Evolutionary conservation across 2,329 filamentous ascomycete genomes (phyloP), one percentile per base, ranked within the genome.

Genomic region (Cytospora paraplurivora): DNA sequence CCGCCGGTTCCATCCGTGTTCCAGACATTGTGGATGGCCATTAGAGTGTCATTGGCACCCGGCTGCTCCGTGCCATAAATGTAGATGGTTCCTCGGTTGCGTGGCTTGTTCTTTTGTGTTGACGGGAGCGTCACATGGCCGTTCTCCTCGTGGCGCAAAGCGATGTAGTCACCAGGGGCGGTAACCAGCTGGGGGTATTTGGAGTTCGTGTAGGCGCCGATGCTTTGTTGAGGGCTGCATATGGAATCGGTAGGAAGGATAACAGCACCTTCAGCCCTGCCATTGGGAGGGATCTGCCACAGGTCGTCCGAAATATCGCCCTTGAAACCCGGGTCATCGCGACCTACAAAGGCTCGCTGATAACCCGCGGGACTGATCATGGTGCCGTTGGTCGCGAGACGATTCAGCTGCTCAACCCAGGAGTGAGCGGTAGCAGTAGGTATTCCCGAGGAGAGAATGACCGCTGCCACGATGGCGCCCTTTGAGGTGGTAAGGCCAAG

Each of bases 1-100:
- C 93, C 94, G 21, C 93, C 93, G 7, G 84, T 89, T 66, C 93
- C 93, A 62, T 92, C 87, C 19, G 81, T 74, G 54, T 87, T 97
- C 95, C 95, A 98, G 38, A 80, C 74, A 58, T 88, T 80, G 68
- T 96, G 87, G 38, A 97, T 88, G 71, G 63, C 53, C 27, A 59
- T 59, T 21, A 67, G 65, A 19, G 65, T 67, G 68, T 85, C 82
- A 54, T 76, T 68, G 56, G 76, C 72, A 60, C 81, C 82, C 62
- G 88, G 85, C 59, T 88, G 62, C 1, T 79, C 79, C 1, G 90
- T 93, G 61, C 88, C 90, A 73, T 93, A 93, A 66, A 93, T 81
- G 73, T 85, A 92, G 63, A 93, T 79, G n/a, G 85, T 88, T 44
- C 90, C 90, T 13, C 88, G 82, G 68, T 90, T 89, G 58, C 76